Percentiles rank a stretch among this genome's conserved stretches.
These are phyloP conservation scores for Herpetomonas samuelpessoai DNA, from an alignment of 208 protist genomes.

Conservation along the genomic window DNA sequence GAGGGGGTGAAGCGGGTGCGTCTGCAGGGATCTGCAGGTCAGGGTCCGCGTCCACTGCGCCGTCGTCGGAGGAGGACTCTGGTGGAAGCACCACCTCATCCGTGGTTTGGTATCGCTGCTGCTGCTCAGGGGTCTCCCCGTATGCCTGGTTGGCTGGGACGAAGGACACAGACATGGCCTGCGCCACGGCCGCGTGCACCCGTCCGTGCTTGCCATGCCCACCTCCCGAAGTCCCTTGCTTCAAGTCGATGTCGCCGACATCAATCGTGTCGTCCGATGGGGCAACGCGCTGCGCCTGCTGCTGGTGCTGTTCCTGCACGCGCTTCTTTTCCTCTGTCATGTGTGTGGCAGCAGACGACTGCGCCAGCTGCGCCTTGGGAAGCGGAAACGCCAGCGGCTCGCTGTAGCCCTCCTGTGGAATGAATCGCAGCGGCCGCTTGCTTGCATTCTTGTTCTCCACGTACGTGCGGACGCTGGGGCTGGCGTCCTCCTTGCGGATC, in stretches of 20 bases:
- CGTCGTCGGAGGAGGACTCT: not conserved
- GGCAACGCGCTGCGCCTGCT: not conserved
- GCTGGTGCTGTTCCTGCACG: not conserved
- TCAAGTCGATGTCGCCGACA: not conserved
- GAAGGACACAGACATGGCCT: not conserved
- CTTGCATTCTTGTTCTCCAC: not conserved
- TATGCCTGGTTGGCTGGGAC: not conserved
- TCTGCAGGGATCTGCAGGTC: not conserved
- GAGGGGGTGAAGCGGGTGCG: not conserved
- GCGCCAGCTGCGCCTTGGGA: slow-evolving; percentile 29
- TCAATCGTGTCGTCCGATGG: not conserved
- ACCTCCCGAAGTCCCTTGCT: too few relatives aligned
- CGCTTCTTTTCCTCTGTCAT: not conserved
- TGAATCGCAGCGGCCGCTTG: slow-evolving; percentile 14
- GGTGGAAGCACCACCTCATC: not conserved
- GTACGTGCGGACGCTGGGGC: slow-evolving; percentile 2
- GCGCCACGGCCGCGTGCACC: not conserved
- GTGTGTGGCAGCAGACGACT: not conserved
- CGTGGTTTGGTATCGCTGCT: not conserved
- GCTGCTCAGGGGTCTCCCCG: not conserved
- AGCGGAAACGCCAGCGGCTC: slow-evolving; percentile 23
- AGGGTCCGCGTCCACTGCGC: not conserved
- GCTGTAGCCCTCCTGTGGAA: slow-evolving; percentile 12
- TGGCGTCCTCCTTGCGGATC: slow-evolving; percentile 2
- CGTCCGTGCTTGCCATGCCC: too few relatives aligned